Evolutionary conservation across 129 eudicot genomes (phyloP).

Genomic region (Escallonia herrerae): DNA sequence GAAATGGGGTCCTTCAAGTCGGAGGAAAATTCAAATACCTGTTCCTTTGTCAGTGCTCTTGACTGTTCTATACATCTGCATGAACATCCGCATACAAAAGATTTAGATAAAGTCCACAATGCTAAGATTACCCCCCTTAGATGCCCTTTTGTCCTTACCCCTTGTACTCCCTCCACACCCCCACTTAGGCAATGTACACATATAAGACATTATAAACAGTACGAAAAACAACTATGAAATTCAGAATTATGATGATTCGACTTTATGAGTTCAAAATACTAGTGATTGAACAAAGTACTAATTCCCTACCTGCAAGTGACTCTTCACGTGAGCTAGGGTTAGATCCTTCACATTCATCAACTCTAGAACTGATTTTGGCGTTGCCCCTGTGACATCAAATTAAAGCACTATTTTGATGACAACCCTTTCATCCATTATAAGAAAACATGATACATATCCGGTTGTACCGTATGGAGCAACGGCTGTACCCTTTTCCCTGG

Average conservation of each 20-base stretch:
- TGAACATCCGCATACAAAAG: constrained; percentile 23
- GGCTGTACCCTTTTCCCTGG: no score
- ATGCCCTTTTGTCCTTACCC: constrained; percentile 44
- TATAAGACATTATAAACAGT: background rate
- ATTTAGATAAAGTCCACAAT: constrained; percentile 9
- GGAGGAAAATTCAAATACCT: constrained; percentile 43
- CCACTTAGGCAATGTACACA: constrained; percentile 9
- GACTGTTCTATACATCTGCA: constrained; percentile 99
- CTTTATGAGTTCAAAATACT: background rate
- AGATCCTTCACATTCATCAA: constrained; percentile 25
- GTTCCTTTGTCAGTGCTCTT: constrained; percentile 84
- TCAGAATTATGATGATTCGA: background rate
- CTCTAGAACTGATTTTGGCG: constrained; percentile 29
- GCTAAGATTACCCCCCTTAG: constrained; percentile 18
- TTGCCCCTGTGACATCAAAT: constrained; percentile 15
- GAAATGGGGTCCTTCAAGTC: constrained; percentile 15
- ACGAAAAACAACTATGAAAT: background rate
- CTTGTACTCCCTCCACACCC: constrained; percentile 1
- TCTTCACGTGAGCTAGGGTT: constrained; percentile 27
- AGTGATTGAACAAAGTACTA: background rate
- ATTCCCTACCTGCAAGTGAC: constrained; percentile 21
- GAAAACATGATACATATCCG: no score
- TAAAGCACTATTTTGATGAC: no score
- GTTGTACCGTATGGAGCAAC: no score
- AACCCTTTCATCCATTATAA: no score